Evolutionary conservation across 2,329 filamentous ascomycete species (phyloP).

Genomic region (Phoma sp.): DNA sequence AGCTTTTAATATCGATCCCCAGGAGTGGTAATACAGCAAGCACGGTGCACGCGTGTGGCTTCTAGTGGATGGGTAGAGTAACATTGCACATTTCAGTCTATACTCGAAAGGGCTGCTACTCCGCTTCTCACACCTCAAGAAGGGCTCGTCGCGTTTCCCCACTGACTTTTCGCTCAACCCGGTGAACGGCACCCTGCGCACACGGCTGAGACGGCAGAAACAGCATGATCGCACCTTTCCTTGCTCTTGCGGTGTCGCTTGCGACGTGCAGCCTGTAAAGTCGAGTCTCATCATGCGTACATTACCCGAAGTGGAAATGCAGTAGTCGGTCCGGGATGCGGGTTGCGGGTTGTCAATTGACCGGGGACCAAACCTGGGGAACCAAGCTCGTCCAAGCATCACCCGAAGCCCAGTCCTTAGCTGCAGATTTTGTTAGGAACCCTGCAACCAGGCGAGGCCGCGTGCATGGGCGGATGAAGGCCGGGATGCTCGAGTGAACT

Average conservation of each 20-base stretch:
- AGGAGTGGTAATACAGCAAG: conserved; percentile 41
- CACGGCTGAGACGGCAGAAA: conserved; percentile 20
- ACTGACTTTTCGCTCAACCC: conserved; percentile 19
- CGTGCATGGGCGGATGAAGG: conserved; percentile 32
- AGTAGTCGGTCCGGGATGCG: conserved; percentile 43
- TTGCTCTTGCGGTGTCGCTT: conserved; percentile 9
- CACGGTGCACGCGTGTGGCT: conserved; percentile 37
- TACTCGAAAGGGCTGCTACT: conserved; percentile 33
- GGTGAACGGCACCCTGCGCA: conserved; percentile 13
- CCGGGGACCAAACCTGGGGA: conserved; percentile 41
- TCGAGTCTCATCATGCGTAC: not conserved
- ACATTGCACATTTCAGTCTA: conserved; percentile 41
- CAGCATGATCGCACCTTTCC: conserved; percentile 7
- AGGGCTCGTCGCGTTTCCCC: conserved; percentile 31
- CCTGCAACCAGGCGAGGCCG: conserved; percentile 29
- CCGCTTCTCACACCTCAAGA: conserved; percentile 46
- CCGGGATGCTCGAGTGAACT: conserved; percentile 25
- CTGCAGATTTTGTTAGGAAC: conserved; percentile 19
- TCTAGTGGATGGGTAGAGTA: conserved; percentile 43
- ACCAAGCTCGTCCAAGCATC: conserved; percentile 38
- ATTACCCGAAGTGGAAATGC: conserved; percentile 28
- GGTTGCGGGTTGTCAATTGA: conserved; percentile 22
- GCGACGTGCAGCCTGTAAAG: conserved; percentile 21
- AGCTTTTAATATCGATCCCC: conserved; percentile 42
- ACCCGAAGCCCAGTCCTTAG: conserved; percentile 21